phyloP scores from a whole-genome alignment of 2,329 filamentous ascomycete species.

The Neofusicoccum sp. region DNA sequence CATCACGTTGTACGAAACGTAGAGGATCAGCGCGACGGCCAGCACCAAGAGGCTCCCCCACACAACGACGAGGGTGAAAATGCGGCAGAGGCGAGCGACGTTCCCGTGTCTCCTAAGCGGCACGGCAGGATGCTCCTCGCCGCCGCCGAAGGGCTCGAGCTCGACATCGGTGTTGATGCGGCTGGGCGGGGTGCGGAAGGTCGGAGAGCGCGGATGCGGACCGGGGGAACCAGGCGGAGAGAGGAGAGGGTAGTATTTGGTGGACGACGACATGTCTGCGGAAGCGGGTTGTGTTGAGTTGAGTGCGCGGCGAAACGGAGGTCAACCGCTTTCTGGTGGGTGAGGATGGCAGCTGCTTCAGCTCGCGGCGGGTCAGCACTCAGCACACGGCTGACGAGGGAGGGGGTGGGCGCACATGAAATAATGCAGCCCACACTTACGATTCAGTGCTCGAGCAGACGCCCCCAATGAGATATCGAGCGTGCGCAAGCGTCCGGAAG shows the following conservation, averaged over 20 bases:
- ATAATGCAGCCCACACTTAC: not conserved
- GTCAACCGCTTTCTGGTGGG: not conserved
- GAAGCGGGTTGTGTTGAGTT: not conserved
- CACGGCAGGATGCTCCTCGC: not conserved
- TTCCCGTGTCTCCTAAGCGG: not conserved
- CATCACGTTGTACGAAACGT: not conserved
- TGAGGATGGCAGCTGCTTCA: not conserved
- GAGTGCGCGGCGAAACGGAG: not conserved
- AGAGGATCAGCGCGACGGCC: slow-evolving; percentile 7
- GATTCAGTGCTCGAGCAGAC: not conserved
- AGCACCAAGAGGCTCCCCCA: slow-evolving; percentile 9
- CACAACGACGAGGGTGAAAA: slow-evolving; percentile 4
- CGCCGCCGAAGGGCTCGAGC: slow-evolving; percentile 13
- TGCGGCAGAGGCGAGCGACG: slow-evolving; percentile 6
- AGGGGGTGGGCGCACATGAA: not conserved
- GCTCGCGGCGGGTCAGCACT: not conserved
- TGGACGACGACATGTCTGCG: not conserved
- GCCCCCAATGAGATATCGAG: not conserved
- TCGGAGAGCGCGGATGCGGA: not conserved
- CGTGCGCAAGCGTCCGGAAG: not conserved
- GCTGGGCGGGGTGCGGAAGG: not conserved
- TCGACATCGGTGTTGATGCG: not conserved
- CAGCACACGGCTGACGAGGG: not conserved
- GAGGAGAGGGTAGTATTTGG: slow-evolving; percentile 11
- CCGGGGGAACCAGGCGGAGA: not conserved